Evolutionary conservation across 1,284 basidiomycete genomes (phyloP).

Genomic region (Malassezia psittaci): DNA sequence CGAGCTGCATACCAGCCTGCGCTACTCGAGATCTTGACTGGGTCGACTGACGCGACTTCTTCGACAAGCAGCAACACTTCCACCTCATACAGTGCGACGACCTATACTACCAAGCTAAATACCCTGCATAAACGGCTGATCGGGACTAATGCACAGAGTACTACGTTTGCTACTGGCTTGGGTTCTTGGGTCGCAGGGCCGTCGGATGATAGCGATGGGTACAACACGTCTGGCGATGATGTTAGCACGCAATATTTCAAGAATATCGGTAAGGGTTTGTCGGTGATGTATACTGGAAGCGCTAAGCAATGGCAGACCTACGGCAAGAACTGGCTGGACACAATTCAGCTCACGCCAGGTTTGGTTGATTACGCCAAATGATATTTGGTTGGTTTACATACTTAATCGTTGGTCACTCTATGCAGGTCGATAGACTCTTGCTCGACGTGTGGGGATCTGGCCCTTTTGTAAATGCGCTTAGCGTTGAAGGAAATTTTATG

Average conservation of each 20-base stretch:
- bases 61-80: neutral
- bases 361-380: constrained; percentile 33
- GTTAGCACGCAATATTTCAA: constrained; percentile 32
- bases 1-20: constrained; percentile 10
- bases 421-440: too few species aligned
- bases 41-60: neutral
- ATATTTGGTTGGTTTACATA: neutral
- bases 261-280: constrained; percentile 26
- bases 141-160: constrained; percentile 4
- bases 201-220: constrained; percentile 26
- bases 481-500: too few species aligned
- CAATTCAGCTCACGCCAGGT: constrained; percentile 24
- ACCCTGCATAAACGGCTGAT: constrained; percentile 5
- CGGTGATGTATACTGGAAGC: constrained; percentile 25
- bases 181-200: constrained; percentile 46
- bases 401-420: too few species aligned
- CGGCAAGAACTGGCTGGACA: constrained; percentile 27
- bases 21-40: neutral
- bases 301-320: constrained; percentile 5
- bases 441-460: too few species aligned
- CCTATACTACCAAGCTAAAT: constrained; percentile 4
- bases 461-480: too few species aligned
- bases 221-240: constrained; percentile 32
- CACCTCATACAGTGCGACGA: neutral
- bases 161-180: constrained; percentile 23